Base-by-base conservation (phyloP, 768 basidiomycete species). In the Lactifluus pinguis region DNA sequence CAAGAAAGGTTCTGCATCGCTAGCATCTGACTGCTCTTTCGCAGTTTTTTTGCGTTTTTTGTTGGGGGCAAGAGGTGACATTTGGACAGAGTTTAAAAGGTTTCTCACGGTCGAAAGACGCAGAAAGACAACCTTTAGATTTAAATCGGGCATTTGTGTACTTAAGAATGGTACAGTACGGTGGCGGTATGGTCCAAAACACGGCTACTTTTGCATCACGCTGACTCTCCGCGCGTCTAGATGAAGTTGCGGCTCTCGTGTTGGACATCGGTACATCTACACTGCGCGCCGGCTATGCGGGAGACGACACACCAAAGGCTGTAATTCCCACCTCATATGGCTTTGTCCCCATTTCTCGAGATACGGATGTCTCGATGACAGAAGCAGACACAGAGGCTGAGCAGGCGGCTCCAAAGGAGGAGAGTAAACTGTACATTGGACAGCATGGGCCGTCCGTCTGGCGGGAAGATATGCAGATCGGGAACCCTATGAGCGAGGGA, bases 231-330 rank as follows among this genome's bases (percentile, higher is more conserved):
- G 52, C 51, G n/a, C 39, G 3, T 29, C 13, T 62, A 97, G 95
- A 98, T 71, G 95, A 98, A 76, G 93, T 98, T n/a, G 89, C 93
- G 39, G 97, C 95, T 34, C 77, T 98, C 55, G 97, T 98, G 25
- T 76, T 99, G 41, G 97, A 99, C 76, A 88, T 98, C 70, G 97
- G 97, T 32, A 79, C 89, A 11, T 87, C 89, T 29, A 88, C 92
- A 9, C 76, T 95, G 56, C 86, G 97, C 70, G 92, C 93, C 11
- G 97, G 97, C 55, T 97, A 98, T 72, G 95, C 97, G 11, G 97
- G 97, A 49, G 95, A 98, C 74, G 97, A 98, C 69, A 83, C 89
- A 11, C 97, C 97, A 17, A 92, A 92, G 73, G 88, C 90, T 17
- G 85, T 98, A 63, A 83, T 95, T 64, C 89, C 97, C 8, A 89